Conservation (phyloP, 176 grass and related monocot species). For the Luzula sylvatica region DNA sequence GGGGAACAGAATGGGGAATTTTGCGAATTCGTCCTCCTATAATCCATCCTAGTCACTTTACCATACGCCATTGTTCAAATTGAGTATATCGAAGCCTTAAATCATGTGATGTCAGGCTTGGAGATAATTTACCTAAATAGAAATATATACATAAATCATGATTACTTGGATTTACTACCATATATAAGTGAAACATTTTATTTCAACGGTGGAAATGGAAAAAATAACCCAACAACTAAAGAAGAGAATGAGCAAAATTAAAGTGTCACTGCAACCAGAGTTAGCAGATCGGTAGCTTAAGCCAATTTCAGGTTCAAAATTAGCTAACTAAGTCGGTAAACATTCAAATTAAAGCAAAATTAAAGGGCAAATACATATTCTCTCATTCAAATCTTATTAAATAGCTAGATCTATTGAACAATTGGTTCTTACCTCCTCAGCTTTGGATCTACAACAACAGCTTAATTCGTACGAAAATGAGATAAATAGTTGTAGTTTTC, state of each 20-base stretch:
- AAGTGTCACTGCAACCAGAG: neutral
- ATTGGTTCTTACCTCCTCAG: neutral
- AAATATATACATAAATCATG: neutral
- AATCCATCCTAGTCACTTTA: slow-evolving; percentile 58
- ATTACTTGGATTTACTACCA: neutral
- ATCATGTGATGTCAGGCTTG: slow-evolving; percentile 7
- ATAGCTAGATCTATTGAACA: neutral
- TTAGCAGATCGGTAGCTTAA: slow-evolving; percentile 9
- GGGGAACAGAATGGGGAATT: slow-evolving; percentile 69
- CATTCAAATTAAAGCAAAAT: neutral
- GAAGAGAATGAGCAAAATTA: too few relatives aligned
- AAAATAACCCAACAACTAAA: too few relatives aligned
- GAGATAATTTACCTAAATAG: slow-evolving; percentile 13
- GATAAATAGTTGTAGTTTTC: too few relatives aligned
- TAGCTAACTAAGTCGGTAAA: slow-evolving; percentile 6
- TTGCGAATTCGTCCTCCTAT: slow-evolving; percentile 43
- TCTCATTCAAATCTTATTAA: neutral
- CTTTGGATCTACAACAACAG: too few relatives aligned
- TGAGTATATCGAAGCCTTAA: neutral
- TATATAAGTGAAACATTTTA: too few relatives aligned
- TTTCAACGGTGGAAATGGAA: too few relatives aligned
- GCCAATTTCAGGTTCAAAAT: slow-evolving; percentile 8
- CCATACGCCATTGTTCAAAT: slow-evolving; percentile 52
- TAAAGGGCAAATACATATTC: neutral
- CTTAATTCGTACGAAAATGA: too few relatives aligned